These are phyloP conservation scores for Fraxinus paxiana DNA, from an alignment of 305 asterid species.

Conservation along the genomic window DNA sequence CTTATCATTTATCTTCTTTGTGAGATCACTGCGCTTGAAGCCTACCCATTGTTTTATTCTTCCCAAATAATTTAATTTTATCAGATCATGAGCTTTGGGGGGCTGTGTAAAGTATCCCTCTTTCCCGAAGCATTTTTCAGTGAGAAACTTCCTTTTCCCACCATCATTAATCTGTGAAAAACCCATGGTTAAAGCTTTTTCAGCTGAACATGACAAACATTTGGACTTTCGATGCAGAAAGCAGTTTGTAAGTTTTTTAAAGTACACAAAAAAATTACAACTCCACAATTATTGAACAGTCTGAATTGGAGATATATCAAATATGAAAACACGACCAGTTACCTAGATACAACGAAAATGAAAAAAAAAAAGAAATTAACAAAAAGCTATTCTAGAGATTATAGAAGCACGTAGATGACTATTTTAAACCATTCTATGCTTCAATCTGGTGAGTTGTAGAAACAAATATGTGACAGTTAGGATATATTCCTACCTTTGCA, in stretches of 20 bases:
- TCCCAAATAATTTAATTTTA: conserved; percentile 38
- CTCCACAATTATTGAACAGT: conserved; percentile 1
- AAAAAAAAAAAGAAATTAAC: not conserved
- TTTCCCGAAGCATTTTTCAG: conserved; percentile 34
- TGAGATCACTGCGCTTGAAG: conserved; percentile 50
- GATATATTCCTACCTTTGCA: not conserved
- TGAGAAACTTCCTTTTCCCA: conserved; percentile 28
- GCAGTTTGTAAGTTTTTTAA: not conserved
- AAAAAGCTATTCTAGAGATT: not conserved
- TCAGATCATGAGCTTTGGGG: conserved; percentile 28
- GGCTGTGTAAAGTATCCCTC: conserved; percentile 27
- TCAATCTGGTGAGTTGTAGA: not conserved
- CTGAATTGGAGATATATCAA: not conserved
- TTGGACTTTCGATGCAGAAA: not conserved
- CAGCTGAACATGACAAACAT: not conserved
- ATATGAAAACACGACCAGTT: not conserved
- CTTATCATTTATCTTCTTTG: conserved; percentile 38
- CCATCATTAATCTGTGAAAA: conserved; percentile 36
- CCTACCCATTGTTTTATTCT: conserved; percentile 51
- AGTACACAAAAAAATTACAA: not conserved
- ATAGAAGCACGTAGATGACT: not conserved
- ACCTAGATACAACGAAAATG: conserved; percentile 2
- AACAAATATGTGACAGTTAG: not conserved
- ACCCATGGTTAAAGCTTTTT: conserved; percentile 5
- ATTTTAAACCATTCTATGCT: not conserved